These are phyloP conservation scores for Salix viminalis DNA, from an alignment of 345 rosid genomes.

Conservation along the genomic window DNA sequence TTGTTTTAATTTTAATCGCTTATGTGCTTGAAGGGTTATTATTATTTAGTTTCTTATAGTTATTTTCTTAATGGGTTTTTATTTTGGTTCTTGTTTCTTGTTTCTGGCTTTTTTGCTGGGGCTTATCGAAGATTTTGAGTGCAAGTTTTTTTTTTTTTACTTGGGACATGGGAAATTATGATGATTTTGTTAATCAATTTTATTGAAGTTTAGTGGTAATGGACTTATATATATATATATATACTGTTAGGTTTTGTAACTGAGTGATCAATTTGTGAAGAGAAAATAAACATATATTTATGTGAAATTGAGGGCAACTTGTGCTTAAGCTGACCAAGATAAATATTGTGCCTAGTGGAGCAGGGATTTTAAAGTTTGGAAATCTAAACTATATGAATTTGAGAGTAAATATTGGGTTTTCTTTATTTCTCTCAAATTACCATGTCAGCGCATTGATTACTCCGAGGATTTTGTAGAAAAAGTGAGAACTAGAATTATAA, in stretches of 20 bases:
- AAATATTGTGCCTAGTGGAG: not conserved
- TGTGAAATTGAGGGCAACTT: not conserved
- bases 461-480: not conserved
- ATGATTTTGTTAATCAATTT: not conserved
- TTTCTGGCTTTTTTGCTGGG: not conserved
- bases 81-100: not conserved
- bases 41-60: not conserved
- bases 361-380: not conserved
- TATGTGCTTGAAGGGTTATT: not conserved
- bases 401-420: not conserved
- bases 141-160: not conserved
- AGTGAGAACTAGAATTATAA: not conserved
- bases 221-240: too few relatives aligned
- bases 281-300: not conserved
- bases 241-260: too few relatives aligned
- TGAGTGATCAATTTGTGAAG: not conserved
- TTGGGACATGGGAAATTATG: not conserved
- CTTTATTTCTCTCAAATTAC: not conserved
- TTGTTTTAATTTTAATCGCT: not conserved
- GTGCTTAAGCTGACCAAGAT: not conserved
- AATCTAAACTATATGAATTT: not conserved
- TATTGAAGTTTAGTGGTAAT: not conserved
- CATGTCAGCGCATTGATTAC: not conserved
- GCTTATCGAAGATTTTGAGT: not conserved
- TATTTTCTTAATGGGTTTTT: not conserved